These are phyloP conservation scores for Kregervanrija fluxuum DNA, from an alignment of 805 yeast species.

Conservation along the genomic window DNA sequence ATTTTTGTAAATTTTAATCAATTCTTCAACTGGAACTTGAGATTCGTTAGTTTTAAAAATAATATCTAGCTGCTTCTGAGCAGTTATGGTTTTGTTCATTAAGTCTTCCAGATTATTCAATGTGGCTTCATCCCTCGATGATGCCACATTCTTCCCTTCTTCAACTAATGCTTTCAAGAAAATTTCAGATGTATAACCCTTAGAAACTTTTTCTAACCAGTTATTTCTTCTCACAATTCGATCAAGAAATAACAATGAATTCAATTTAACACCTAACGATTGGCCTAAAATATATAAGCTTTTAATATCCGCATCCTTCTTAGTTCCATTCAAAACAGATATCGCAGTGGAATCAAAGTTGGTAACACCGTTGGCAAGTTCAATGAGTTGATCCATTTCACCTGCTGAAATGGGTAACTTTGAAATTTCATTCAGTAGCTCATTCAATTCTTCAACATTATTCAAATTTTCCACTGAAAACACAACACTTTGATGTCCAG, in stretches of 20 bases:
- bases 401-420: conserved; percentile 42
- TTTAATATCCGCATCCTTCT: conserved; percentile 24
- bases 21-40: neutral
- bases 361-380: conserved; percentile 44
- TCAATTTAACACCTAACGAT: conserved; percentile 50
- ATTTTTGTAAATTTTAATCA: neutral
- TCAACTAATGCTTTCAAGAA: conserved; percentile 15
- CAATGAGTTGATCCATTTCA: conserved; percentile 54
- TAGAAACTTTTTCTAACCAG: conserved; percentile 30
- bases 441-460: conserved; percentile 28
- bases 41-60: neutral
- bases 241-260: conserved; percentile 36
- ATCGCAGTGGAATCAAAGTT: conserved; percentile 43
- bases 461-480: neutral
- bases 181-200: conserved; percentile 21
- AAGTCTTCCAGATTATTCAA: conserved; percentile 8
- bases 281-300: conserved; percentile 53
- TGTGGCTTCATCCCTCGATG: conserved; percentile 11
- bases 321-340: conserved; percentile 24
- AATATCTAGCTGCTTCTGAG: conserved; percentile 9
- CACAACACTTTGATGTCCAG: neutral
- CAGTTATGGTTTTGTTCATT: conserved; percentile 7
- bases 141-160: conserved; percentile 17
- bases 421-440: conserved; percentile 40
- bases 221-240: conserved; percentile 29